Base-by-base conservation (phyloP, 164 flowering plant genomes). In the Kingdonia uniflora region DNA sequence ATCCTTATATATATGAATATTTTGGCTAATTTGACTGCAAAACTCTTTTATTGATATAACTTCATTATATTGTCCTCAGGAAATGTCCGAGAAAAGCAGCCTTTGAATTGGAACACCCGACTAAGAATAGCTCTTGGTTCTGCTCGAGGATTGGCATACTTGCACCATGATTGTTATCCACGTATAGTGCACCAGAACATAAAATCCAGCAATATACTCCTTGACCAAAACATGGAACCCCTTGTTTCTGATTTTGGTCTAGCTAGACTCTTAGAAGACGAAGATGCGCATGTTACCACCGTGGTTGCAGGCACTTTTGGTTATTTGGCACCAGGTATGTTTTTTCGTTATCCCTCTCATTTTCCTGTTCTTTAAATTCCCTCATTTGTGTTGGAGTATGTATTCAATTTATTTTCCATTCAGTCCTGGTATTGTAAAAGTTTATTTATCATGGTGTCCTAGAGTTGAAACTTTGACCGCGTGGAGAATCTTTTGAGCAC, bases 241-340 rank as follows among this genome's bases (percentile, higher is more conserved):
- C 95, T 66, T 62, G 94, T 92, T 49, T 78, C 96, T 19, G 98
- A 92, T 55, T 92, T 92, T 74, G 98, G 98, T n/a, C 91, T 92
- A 43, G 94, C 96, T 23, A 88, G 86, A 62, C 84, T 92, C 51
- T 70, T 92, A 60, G 87, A 80, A 14, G 98, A 92, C 42, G 95
- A 86, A 69, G 94, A 88, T 51, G 78, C 94, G 14, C 96, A 92
- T 73, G 87, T 88, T 42, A 88, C 96, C 5, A 92, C 96, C n/a
- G 95, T 88, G 11, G 96, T 92, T 59, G 98, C 98, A 29, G 98
- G 98, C 57, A 87, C 98, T 49, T 92, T 92, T 64, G 98, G 98
- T 59, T 92, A 92, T 72, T 57, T 92, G 46, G 95, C 95, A 49
- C 98, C 98, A 71, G 95, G 95, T 87, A 3, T 16, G 61, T 63